Conservation (phyloP, 495 filamentous ascomycete species). For the Penicillium herquei region DNA sequence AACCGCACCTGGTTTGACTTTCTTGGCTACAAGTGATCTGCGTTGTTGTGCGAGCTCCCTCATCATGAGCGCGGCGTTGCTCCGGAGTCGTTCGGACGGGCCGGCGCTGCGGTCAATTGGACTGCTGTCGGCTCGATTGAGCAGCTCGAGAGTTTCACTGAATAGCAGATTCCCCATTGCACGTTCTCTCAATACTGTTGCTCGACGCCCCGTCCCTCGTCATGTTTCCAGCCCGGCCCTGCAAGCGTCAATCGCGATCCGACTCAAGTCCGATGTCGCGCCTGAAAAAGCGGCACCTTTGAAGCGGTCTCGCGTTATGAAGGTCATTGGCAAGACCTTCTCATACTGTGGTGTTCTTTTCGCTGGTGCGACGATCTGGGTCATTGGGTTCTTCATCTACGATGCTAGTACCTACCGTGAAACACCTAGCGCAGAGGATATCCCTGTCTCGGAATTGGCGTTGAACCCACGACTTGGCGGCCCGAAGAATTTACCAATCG, state of each 20-base stretch:
- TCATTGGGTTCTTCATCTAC: constrained; percentile 89
- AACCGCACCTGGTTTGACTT: constrained; percentile 8
- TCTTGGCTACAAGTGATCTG: constrained; percentile 18
- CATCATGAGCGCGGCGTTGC: constrained; percentile 40
- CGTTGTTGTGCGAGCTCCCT: constrained; percentile 10
- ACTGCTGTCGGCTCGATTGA: constrained; percentile 21
- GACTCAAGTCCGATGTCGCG: constrained; percentile 31
- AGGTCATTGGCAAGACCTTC: constrained; percentile 45
- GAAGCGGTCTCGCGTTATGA: constrained; percentile 14
- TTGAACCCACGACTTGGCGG: constrained; percentile 80
- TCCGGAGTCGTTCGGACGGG: constrained; percentile 36
- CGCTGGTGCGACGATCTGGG: constrained; percentile 47
- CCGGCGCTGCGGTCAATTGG: constrained; percentile 33
- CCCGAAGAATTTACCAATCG: constrained; percentile 94
- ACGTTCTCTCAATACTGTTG: constrained; percentile 24
- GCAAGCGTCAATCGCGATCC: constrained; percentile 15
- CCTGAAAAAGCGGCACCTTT: constrained; percentile 10
- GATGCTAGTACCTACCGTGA: constrained; percentile 89
- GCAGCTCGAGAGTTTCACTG: constrained; percentile 13
- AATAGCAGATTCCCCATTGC: constrained; percentile 11
- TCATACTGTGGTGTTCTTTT: constrained; percentile 60
- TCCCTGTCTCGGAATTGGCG: constrained; percentile 79
- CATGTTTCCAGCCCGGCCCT: constrained; percentile 20
- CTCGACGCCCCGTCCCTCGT: constrained; percentile 23
- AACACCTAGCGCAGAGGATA: constrained; percentile 60